Percentiles rank a stretch among this genome's conserved stretches.
Conservation (phyloP, 306 rosid species). For the Abrus precatorius region DNA sequence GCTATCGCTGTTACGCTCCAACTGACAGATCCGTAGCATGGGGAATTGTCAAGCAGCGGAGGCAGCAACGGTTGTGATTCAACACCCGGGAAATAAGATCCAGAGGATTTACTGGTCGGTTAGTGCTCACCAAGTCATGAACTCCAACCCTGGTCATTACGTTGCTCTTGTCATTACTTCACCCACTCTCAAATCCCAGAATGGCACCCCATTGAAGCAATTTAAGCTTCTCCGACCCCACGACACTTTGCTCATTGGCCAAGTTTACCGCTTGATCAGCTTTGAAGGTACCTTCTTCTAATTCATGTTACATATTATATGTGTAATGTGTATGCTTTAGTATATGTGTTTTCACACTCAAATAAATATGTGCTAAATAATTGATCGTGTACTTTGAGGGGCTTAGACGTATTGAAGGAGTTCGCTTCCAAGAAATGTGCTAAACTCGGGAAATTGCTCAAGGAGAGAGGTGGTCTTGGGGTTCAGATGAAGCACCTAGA, state of each 20-base stretch:
- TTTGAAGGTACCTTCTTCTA: constrained; percentile 61
- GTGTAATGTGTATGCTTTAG: too few relatives aligned
- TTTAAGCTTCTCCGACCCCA: constrained; percentile 85
- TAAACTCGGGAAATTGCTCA: constrained; percentile 70
- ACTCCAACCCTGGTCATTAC: constrained; percentile 74
- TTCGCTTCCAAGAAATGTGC: constrained; percentile 74
- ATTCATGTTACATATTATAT: neutral
- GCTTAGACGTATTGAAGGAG: constrained; percentile 77
- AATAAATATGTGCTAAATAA: neutral
- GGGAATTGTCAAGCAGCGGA: constrained; percentile 94
- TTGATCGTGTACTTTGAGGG: neutral
- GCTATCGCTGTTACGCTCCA: too few relatives aligned
- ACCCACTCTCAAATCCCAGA: constrained; percentile 19
- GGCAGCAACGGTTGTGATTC: constrained; percentile 79
- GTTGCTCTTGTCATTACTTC: constrained; percentile 67
- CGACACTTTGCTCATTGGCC: constrained; percentile 74
- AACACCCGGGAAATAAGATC: constrained; percentile 68
- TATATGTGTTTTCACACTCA: too few relatives aligned
- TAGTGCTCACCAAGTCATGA: constrained; percentile 71
- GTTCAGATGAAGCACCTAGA: constrained; percentile 51
- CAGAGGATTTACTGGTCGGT: constrained; percentile 79
- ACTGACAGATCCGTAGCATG: constrained; percentile 45
- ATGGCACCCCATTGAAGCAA: constrained; percentile 52
- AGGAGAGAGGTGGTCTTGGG: constrained; percentile 58
- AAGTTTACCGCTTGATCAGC: constrained; percentile 74